phyloP scores from a whole-genome alignment of 345 rosid species.

The Aquilaria yunnanensis region DNA sequence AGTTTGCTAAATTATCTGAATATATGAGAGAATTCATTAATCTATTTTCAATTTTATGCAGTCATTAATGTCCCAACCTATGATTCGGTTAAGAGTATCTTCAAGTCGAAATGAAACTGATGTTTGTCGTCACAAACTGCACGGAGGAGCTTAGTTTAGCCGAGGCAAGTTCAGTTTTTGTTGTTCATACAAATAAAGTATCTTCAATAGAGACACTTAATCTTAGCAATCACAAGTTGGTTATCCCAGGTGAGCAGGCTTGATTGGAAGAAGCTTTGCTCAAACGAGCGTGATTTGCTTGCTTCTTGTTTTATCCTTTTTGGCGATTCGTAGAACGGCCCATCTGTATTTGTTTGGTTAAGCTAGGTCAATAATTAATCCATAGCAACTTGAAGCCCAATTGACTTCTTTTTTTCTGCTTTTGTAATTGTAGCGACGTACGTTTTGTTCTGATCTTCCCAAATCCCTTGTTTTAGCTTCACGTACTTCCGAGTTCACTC shows the following conservation, averaged over 20 bases:
- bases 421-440: too few relatives aligned
- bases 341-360: too few relatives aligned
- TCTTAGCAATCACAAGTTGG: constrained; percentile 22
- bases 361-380: too few relatives aligned
- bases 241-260: background rate
- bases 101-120: constrained; percentile 28
- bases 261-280: too few relatives aligned
- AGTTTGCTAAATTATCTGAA: background rate
- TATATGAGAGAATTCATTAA: background rate
- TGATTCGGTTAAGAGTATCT: constrained; percentile 51
- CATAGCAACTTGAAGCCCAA: too few relatives aligned
- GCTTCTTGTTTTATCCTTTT: too few relatives aligned
- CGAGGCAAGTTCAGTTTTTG: constrained; percentile 5
- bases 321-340: too few relatives aligned
- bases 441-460: too few relatives aligned
- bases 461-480: too few relatives aligned
- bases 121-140: constrained; percentile 1
- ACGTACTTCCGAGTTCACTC: too few relatives aligned
- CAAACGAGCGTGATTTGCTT: too few relatives aligned
- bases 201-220: background rate
- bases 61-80: constrained; percentile 62
- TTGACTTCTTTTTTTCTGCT: too few relatives aligned
- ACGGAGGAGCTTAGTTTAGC: constrained; percentile 14
- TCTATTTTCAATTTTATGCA: constrained; percentile 18
- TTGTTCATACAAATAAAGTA: constrained; percentile 18